Percentiles rank a stretch among this genome's conserved stretches.
Evolutionary conservation across 805 yeast species (phyloP).

Genomic region (Wickerhamomyces tratensis): DNA sequence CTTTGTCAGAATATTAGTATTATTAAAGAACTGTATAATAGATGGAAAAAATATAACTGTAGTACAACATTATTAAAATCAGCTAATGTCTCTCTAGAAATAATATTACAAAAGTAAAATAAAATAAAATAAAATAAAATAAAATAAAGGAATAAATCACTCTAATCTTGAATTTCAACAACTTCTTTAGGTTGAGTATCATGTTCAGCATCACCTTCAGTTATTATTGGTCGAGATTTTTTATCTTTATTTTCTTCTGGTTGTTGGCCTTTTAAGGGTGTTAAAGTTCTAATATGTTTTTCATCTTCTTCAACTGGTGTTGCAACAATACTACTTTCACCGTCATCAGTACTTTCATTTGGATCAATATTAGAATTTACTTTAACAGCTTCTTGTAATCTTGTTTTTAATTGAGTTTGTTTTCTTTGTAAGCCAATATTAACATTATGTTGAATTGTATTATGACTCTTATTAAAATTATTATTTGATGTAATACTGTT

Average conservation of each 20-base stretch:
- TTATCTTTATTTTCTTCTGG: background rate
- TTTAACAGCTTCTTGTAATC: conserved; percentile 17
- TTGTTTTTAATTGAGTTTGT: conserved; percentile 14
- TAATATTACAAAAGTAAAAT: too few species aligned
- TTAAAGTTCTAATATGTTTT: background rate
- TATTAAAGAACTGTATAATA: too few species aligned
- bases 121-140: too few species aligned
- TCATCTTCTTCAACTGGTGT: background rate
- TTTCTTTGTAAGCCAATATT: conserved; percentile 6
- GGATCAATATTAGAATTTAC: conserved; percentile 2
- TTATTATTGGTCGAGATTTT: too few species aligned
- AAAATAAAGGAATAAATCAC: too few species aligned
- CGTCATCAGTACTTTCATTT: background rate
- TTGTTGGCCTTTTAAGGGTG: background rate
- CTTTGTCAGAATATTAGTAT: too few species aligned
- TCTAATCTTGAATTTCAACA: too few species aligned
- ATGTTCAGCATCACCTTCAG: too few species aligned
- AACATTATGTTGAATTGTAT: background rate
- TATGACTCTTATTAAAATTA: background rate
- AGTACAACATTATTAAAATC: too few species aligned
- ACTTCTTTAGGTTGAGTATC: too few species aligned
- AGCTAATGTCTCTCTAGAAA: too few species aligned
- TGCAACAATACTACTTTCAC: background rate
- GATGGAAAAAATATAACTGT: too few species aligned
- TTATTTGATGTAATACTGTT: conserved; percentile 2